Percentiles rank a stretch among this genome's conserved stretches.
Evolutionary conservation across 148 eudicot genomes (phyloP).

Genomic region (Rhododendron mucronatum): DNA sequence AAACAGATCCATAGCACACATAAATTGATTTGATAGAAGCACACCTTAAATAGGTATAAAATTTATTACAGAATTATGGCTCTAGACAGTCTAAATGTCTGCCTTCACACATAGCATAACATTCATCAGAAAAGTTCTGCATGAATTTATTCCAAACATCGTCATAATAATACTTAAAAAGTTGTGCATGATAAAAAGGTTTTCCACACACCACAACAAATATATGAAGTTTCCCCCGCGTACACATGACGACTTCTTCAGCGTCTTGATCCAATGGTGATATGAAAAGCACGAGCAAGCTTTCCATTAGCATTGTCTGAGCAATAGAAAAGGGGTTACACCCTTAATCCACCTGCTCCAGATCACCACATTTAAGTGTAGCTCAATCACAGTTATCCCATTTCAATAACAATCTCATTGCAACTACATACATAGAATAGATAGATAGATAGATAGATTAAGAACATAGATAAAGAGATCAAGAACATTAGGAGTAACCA

Average conservation of each 20-base stretch:
- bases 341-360: slow-evolving; percentile 2
- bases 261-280: slow-evolving; percentile 2
- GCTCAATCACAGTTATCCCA: background rate
- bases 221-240: background rate
- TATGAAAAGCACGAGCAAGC: background rate
- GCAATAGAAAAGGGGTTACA: background rate
- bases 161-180: background rate
- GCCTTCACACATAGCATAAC: background rate
- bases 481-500: background rate
- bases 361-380: background rate
- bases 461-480: background rate
- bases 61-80: background rate
- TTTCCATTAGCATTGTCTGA: slow-evolving; percentile 2
- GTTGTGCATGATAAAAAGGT: background rate
- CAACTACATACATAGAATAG: background rate
- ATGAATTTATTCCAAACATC: background rate
- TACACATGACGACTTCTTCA: background rate
- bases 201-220: background rate
- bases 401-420: background rate
- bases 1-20: background rate
- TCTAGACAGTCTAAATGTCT: too few species aligned
- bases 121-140: slow-evolving; percentile 4
- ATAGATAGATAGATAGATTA: background rate
- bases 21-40: background rate
- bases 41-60: background rate